Percentiles rank a stretch among this genome's conserved stretches.
These are phyloP conservation scores for Cutaneotrichosporon sp. DNA, from an alignment of 1,284 basidiomycete genomes.

Conservation along the genomic window DNA sequence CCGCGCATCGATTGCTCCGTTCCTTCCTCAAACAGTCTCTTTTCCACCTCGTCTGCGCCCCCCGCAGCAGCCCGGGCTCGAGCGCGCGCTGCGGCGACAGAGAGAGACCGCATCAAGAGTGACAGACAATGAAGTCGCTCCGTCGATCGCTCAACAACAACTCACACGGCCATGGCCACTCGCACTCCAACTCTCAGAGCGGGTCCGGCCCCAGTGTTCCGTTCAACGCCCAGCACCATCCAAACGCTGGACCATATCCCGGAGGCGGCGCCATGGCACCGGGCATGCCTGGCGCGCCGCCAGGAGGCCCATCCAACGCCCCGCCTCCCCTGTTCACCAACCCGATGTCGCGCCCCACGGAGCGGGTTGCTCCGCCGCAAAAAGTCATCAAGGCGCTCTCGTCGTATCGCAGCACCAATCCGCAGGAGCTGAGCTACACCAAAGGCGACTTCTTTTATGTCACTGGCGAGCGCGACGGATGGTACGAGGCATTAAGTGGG, in stretches of 20 bases:
- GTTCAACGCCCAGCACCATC: not conserved
- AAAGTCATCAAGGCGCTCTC: slow-evolving; percentile 87
- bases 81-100: not conserved
- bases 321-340: slow-evolving; percentile 46
- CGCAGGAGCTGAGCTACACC: slow-evolving; percentile 83
- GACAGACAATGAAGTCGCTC: slow-evolving; percentile 67
- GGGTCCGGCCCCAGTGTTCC: not conserved
- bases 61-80: not conserved
- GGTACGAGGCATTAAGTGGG: slow-evolving; percentile 75
- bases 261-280: not conserved
- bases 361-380: slow-evolving; percentile 75
- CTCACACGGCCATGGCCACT: slow-evolving; percentile 44
- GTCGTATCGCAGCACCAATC: slow-evolving; percentile 64
- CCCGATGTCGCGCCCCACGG: slow-evolving; percentile 60
- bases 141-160: slow-evolving; percentile 70
- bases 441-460: slow-evolving; percentile 99
- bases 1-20: no score
- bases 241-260: slow-evolving; percentile 12
- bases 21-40: no score
- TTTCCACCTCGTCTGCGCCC: not conserved
- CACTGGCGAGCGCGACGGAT: slow-evolving; percentile 61
- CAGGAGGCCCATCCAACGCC: slow-evolving; percentile 10
- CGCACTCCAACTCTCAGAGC: slow-evolving; percentile 9
- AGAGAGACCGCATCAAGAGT: not conserved
- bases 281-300: not conserved